phyloP scores from a whole-genome alignment of 2,329 filamentous ascomycete species.

The Botrytis sinoallii region DNA sequence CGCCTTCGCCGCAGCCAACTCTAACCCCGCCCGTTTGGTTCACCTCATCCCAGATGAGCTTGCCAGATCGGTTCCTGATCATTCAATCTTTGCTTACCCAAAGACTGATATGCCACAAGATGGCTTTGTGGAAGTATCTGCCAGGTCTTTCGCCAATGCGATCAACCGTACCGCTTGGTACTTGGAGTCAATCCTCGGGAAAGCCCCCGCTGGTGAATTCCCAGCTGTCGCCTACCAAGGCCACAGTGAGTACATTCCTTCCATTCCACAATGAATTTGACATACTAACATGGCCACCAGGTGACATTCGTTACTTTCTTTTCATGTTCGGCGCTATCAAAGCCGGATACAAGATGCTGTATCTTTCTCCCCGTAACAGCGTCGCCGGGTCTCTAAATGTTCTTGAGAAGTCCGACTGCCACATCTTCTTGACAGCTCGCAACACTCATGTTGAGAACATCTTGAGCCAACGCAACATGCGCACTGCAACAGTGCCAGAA shows the following conservation, averaged over 20 bases:
- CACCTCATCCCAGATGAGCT: constrained; percentile 29
- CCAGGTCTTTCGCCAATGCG: constrained; percentile 26
- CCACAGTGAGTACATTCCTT: constrained; percentile 7
- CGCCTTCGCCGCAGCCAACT: constrained; percentile 15
- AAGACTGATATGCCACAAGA: constrained; percentile 24
- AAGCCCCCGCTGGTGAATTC: constrained; percentile 16
- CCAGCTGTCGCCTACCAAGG: constrained; percentile 21
- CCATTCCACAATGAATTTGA: neutral
- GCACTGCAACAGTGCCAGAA: constrained; percentile 28
- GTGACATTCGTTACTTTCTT: constrained; percentile 26
- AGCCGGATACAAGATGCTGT: constrained; percentile 39
- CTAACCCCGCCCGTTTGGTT: constrained; percentile 23
- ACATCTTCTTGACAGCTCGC: constrained; percentile 22
- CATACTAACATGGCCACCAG: constrained; percentile 19
- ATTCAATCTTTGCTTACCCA: constrained; percentile 28
- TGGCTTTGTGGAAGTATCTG: constrained; percentile 29
- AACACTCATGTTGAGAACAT: constrained; percentile 24
- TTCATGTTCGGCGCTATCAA: constrained; percentile 37
- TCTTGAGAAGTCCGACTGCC: constrained; percentile 37
- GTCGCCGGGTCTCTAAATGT: constrained; percentile 38
- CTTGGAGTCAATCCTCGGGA: constrained; percentile 23
- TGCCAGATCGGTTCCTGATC: constrained; percentile 23
- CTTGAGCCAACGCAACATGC: constrained; percentile 20
- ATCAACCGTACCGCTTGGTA: constrained; percentile 29
- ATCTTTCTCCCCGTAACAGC: constrained; percentile 41